These are phyloP conservation scores for Phytophthora vignae DNA, from an alignment of 352 stramenopile species.

Conservation along the genomic window DNA sequence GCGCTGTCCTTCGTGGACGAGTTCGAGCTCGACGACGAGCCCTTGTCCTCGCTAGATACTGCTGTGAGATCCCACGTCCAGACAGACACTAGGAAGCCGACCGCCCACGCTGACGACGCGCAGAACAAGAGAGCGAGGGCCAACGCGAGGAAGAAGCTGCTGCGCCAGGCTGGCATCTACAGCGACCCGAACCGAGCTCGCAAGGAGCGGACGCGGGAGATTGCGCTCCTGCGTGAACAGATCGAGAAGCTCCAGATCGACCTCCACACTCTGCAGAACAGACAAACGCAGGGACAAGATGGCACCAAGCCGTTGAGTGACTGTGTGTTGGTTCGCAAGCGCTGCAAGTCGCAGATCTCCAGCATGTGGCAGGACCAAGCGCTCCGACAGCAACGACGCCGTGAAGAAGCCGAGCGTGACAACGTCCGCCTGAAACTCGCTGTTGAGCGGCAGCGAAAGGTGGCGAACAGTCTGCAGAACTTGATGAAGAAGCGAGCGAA, in stretches of 20 bases:
- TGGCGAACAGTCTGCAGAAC: constrained; percentile 18
- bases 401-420: constrained; percentile 40
- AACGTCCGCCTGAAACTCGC: constrained; percentile 47
- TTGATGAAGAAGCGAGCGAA: constrained; percentile 23
- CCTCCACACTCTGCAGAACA: constrained; percentile 31
- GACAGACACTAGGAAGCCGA: neutral
- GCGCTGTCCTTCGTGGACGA: constrained; percentile 35
- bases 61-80: neutral
- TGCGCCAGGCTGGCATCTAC: constrained; percentile 30
- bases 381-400: constrained; percentile 37
- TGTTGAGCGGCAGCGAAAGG: constrained; percentile 37
- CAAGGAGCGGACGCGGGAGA: constrained; percentile 46
- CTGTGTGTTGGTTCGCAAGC: neutral
- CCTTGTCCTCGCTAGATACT: neutral
- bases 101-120: neutral
- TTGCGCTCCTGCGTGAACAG: constrained; percentile 43
- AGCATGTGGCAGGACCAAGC: constrained; percentile 35
- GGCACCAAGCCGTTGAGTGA: neutral
- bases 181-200: constrained; percentile 41
- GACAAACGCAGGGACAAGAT: neutral
- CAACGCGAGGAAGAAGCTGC: constrained; percentile 35
- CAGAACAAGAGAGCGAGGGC: constrained; percentile 13
- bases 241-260: constrained; percentile 42
- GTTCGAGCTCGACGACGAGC: constrained; percentile 17
- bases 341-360: constrained; percentile 17